Conservation (phyloP, 768 basidiomycete species). For the Kwoniella newhampshirensis region DNA sequence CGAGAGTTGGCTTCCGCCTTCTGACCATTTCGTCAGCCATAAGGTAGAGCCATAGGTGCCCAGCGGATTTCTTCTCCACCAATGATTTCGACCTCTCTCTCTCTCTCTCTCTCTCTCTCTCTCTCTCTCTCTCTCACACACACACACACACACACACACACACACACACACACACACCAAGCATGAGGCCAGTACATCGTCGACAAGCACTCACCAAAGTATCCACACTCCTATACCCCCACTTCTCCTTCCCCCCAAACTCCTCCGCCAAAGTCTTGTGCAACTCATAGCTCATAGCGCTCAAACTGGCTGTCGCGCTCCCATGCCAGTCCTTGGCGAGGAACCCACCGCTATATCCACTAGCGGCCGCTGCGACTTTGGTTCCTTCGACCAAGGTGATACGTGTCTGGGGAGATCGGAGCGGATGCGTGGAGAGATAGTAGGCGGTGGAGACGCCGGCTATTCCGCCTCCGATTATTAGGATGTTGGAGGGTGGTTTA, state of each 20-base stretch:
- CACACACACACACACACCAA: too few relatives aligned
- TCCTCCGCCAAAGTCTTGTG: conserved; percentile 71
- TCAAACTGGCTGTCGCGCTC: conserved; percentile 56
- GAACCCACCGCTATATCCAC: conserved; percentile 55
- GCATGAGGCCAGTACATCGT: too few relatives aligned
- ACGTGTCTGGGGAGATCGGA: conserved; percentile 30
- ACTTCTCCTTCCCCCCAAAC: conserved; percentile 68
- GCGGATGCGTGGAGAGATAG: conserved; percentile 61
- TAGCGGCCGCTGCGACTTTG: conserved; percentile 65
- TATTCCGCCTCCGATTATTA: conserved; percentile 82
- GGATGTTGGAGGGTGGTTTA: conserved; percentile 55
- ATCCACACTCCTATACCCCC: conserved; percentile 77
- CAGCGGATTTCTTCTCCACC: too few relatives aligned
- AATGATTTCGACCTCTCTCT: too few relatives aligned
- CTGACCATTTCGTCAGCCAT: too few relatives aligned
- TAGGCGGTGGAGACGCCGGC: conserved; percentile 82
- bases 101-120: too few relatives aligned
- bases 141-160: too few relatives aligned
- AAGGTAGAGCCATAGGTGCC: too few relatives aligned
- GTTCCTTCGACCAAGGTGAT: conserved; percentile 70
- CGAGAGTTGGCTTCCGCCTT: too few relatives aligned
- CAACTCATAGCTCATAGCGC: conserved; percentile 69
- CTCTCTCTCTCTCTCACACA: too few relatives aligned
- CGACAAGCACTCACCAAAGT: conserved; percentile 48
- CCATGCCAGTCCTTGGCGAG: conserved; percentile 78